Percentiles rank a stretch among this genome's conserved stretches.
phyloP scores from a whole-genome alignment of 2,329 filamentous ascomycete species.

The Neopestalotiopsis clavispora region DNA sequence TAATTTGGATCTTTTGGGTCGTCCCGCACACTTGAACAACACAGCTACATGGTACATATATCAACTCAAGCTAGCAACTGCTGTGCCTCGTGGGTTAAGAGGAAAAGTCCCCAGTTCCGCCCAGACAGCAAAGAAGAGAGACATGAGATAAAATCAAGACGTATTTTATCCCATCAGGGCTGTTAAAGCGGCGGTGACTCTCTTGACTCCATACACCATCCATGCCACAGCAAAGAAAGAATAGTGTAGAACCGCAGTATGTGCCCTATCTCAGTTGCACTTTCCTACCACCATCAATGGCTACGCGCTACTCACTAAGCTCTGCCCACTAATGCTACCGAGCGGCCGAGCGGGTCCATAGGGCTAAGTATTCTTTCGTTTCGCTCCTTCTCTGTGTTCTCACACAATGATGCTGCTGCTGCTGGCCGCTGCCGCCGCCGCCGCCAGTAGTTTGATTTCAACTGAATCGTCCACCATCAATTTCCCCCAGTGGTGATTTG shows the following conservation, averaged over 20 bases:
- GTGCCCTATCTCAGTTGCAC: background rate
- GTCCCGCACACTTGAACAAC: background rate
- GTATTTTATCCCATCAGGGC: background rate
- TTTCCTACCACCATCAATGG: too few relatives aligned
- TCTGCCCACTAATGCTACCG: background rate
- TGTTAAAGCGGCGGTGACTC: conserved; percentile 6
- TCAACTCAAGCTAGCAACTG: background rate
- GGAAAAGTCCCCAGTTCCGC: background rate
- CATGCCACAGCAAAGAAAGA: too few relatives aligned
- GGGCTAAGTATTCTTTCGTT: conserved; percentile 4
- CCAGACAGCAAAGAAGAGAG: background rate
- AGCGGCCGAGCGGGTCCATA: conserved; percentile 15
- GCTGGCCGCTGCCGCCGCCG: too few relatives aligned
- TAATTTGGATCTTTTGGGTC: background rate
- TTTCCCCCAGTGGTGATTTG: background rate
- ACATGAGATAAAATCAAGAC: background rate
- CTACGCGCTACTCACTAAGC: background rate
- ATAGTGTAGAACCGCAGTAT: background rate
- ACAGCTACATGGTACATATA: too few relatives aligned
- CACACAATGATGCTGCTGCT: too few relatives aligned
- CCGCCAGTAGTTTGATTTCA: background rate
- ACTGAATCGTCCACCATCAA: background rate
- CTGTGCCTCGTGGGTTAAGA: background rate
- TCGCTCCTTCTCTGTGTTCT: too few relatives aligned
- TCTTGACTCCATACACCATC: background rate